A percentile compares a stretch with the other conserved stretches of the same genome.
Evolutionary conservation across 2,329 filamentous ascomycete species (phyloP).

Genomic region (Botryotinia convoluta): DNA sequence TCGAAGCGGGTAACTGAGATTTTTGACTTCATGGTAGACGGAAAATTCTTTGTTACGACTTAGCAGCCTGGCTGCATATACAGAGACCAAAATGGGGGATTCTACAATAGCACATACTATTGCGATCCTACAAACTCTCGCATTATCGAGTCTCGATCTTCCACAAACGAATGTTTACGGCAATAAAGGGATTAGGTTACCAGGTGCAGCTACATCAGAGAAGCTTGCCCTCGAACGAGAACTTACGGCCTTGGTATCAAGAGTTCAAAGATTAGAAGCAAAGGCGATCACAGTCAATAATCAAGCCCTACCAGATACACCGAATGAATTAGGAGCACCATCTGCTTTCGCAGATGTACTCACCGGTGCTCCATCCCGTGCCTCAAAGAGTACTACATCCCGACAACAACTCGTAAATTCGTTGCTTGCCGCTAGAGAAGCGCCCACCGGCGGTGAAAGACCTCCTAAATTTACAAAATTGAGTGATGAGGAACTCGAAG

Average conservation of each 20-base stretch:
- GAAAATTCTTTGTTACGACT: conserved; percentile 18
- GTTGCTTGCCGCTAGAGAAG: conserved; percentile 36
- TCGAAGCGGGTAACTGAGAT: conserved; percentile 2
- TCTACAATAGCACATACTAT: conserved; percentile 53
- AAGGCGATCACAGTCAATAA: conserved; percentile 62
- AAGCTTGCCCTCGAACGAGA: conserved; percentile 82
- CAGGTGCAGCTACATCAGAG: conserved; percentile 70
- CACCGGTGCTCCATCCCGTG: conserved; percentile 37
- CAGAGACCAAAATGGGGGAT: conserved; percentile 41
- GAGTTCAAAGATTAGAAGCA: conserved; percentile 80
- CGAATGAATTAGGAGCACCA: conserved; percentile 69
- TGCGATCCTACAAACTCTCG: conserved; percentile 53
- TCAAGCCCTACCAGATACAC: conserved; percentile 71
- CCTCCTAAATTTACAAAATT: conserved; percentile 44
- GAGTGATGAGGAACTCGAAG: conserved; percentile 79
- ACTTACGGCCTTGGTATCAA: conserved; percentile 71
- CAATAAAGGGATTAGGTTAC: conserved; percentile 57
- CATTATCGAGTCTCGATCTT: conserved; percentile 35
- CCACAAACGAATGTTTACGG: conserved; percentile 26
- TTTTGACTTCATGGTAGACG: conserved; percentile 28
- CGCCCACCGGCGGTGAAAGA: conserved; percentile 31
- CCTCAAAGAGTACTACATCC: conserved; percentile 36
- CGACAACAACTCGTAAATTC: conserved; percentile 44
- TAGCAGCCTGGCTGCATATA: conserved; percentile 32
- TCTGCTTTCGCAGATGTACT: conserved; percentile 60